Percentiles rank a stretch among this genome's conserved stretches.
Conservation (phyloP, 2,329 filamentous ascomycete genomes). For the Plenodomus lindquistii region DNA sequence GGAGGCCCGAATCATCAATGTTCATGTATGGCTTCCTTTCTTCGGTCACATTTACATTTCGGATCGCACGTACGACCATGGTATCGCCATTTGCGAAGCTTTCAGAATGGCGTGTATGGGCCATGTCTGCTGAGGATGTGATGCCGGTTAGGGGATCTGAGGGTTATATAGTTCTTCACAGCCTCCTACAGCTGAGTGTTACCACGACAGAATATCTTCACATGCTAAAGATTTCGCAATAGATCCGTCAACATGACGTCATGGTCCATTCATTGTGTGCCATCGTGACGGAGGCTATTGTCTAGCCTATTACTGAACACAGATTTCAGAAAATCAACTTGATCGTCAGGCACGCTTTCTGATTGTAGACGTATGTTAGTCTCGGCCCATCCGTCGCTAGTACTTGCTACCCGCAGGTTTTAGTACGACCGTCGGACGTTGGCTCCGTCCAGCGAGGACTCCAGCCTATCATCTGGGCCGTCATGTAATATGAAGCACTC, state of each 20-base stretch:
- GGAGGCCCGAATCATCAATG: conserved; percentile 8
- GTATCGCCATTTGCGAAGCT: background rate
- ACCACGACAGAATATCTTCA: background rate
- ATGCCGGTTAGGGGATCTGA: background rate
- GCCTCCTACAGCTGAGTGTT: background rate
- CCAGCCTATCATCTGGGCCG: background rate
- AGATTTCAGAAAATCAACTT: background rate
- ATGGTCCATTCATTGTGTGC: background rate
- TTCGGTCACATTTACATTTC: conserved; percentile 12
- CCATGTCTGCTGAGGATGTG: background rate
- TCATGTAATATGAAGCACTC: background rate
- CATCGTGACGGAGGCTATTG: background rate
- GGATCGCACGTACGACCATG: conserved; percentile 8
- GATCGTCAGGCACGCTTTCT: background rate
- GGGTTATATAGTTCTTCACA: background rate
- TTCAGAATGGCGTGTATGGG: background rate
- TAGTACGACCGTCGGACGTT: background rate
- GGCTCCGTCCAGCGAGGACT: background rate
- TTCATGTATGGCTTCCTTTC: conserved; percentile 15
- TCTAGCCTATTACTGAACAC: background rate
- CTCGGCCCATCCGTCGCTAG: background rate
- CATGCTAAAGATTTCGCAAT: background rate
- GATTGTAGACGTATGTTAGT: background rate
- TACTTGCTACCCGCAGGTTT: background rate
- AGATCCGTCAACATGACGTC: background rate